Base-by-base conservation (phyloP, 179 eudicot species). In the Monotropa hypopitys region DNA sequence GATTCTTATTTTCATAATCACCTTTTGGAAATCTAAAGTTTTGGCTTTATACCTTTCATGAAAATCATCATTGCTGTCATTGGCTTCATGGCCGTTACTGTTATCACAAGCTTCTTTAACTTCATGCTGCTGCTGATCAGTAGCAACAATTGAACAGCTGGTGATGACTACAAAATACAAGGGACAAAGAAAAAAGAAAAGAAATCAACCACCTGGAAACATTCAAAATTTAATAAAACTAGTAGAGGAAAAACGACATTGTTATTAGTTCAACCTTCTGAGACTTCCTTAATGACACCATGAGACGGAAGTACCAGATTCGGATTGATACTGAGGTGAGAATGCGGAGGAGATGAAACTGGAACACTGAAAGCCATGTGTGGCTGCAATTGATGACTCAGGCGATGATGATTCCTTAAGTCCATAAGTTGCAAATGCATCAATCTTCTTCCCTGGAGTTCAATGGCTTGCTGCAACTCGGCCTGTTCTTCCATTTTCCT, bases 391-490 rank as follows among this genome's bases (percentile, higher is more conserved):
- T 81, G 85, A 56, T 78, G 89, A 32, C 81, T 84, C 71, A 54
- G 74, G 43, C 49, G 74, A n/a, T 85, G 88, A 69, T 82, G 90
- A 75, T 84, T 89, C 57, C 87, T 88, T 77, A 90, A 54, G 73
- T 94, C 96, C 81, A 86, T 76, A 53, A 94, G 83, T 65, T 94
- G 94, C 78, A 94, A 40, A 83, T 87, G 90, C 96, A 92, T 88
- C 74, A 94, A 63, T 78, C 96, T 88, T 78, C 95, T 84, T 28
- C 85, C 93, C 72, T 93, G 92, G 49, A 84, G 82, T 32, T 91
- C 96, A 80, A 92, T 82, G 66, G 96, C 92, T 67, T 91, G 93
- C 68, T 90, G 93, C 61, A 88, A 73, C 76, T 88, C 92, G 54
- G 88, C 92, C 79, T 86, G 90, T 77, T 91, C 88, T 84, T 91